A percentile compares a stretch with the other conserved stretches of the same genome.
These are phyloP conservation scores for Phascolomyces articulosus DNA, from an alignment of 371 early-diverging fungal genomes.

Conservation along the genomic window DNA sequence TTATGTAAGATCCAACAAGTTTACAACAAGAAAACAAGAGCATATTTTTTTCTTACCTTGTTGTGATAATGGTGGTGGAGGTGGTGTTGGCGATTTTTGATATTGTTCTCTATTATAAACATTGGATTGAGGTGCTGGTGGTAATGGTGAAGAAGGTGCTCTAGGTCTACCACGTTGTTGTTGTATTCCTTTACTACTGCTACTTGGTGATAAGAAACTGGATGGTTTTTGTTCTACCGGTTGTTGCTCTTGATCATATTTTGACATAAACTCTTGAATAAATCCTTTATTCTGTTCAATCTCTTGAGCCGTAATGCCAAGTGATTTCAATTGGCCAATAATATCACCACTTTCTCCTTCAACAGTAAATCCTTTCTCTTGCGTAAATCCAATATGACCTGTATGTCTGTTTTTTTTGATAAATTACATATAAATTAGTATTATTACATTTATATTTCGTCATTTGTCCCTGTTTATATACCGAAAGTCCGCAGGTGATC, in stretches of 20 bases:
- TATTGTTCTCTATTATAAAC: neutral
- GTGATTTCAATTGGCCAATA: conserved; percentile 70
- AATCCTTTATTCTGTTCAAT: conserved; percentile 58
- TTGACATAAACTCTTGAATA: conserved; percentile 48
- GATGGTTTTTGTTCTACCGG: neutral
- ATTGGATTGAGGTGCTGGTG: conserved; percentile 5
- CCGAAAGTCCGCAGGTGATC: conserved; percentile 74
- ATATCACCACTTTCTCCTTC: conserved; percentile 78
- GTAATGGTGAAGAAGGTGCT: neutral
- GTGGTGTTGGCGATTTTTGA: neutral
- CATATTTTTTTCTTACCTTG: neutral
- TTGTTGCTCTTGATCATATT: conserved; percentile 44
- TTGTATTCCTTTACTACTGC: neutral
- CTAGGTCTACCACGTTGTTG: conserved; percentile 4
- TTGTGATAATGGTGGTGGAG: neutral
- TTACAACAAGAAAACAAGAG: neutral
- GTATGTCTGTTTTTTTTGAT: conserved; percentile 55
- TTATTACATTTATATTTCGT: no score
- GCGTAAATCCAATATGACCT: conserved; percentile 79
- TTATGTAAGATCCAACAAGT: neutral
- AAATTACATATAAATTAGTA: neutral
- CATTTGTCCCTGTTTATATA: conserved; percentile 10
- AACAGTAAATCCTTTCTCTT: conserved; percentile 79
- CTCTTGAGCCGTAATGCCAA: conserved; percentile 81
- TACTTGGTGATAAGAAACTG: neutral